These are phyloP conservation scores for Ciborinia camelliae DNA, from an alignment of 2,329 filamentous ascomycete species.

Conservation along the genomic window DNA sequence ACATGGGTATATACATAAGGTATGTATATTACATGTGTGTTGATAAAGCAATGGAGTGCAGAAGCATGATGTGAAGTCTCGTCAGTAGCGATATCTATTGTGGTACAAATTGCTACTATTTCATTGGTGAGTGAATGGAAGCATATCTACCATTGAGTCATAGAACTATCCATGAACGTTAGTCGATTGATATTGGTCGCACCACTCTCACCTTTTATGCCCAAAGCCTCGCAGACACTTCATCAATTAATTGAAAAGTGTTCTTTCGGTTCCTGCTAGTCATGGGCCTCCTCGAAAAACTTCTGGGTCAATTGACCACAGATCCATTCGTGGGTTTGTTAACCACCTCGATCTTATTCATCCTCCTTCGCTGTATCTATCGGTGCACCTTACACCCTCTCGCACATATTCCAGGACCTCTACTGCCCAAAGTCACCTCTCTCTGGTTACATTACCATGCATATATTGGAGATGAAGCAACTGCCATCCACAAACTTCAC, in stretches of 20 bases:
- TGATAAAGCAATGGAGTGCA: not conserved
- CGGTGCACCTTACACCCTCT: conserved; percentile 41
- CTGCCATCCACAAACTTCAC: conserved; percentile 31
- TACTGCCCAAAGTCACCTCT: conserved; percentile 36
- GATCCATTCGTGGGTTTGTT: conserved; percentile 20
- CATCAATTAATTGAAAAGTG: not conserved
- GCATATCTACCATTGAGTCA: conserved; percentile 6
- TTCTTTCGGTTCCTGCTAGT: too few species aligned
- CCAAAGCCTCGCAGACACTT: not conserved
- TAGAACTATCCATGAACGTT: not conserved
- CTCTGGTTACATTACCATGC: conserved; percentile 40
- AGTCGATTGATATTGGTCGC: not conserved
- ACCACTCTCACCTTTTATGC: not conserved
- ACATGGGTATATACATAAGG: too few species aligned
- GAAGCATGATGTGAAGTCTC: not conserved
- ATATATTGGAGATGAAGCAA: conserved; percentile 39
- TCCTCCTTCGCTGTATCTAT: conserved; percentile 35
- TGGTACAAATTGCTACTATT: not conserved
- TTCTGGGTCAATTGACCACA: conserved; percentile 5
- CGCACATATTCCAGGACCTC: conserved; percentile 41
- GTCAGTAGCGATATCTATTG: not conserved
- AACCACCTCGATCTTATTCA: conserved; percentile 17
- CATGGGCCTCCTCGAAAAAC: conserved; percentile 23
- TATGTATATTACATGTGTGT: too few species aligned
- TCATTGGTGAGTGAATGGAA: not conserved